Base-by-base conservation (phyloP, 139 green algal species). In the Chlorella sp. region DNA sequence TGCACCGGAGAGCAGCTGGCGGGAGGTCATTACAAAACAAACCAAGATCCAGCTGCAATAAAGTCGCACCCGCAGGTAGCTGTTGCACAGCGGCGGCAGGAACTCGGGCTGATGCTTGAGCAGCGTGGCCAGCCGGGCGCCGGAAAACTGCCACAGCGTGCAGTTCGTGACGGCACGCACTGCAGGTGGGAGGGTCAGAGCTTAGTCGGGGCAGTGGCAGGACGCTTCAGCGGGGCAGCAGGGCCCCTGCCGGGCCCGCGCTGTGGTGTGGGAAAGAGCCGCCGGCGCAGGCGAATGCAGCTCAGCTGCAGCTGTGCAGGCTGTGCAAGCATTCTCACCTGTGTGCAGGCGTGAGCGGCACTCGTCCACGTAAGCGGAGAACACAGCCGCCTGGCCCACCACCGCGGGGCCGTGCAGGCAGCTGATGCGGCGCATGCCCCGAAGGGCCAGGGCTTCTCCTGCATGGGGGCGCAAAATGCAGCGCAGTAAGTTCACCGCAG, bases 351-450 rank as follows among this genome's bases (percentile, higher is more conserved):
- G 30, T 4, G 78, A 51, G 72, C 60, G 18, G 80, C 47, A 70
- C 44, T 81, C 79, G n/a, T 75, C 39, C 36, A 86, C 26, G 28
- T 44, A 30, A 25, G 74, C 20, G 62, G 73, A 21, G 67, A 68
- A 84, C 25, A 76, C 57, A 20, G 73, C 84, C 17, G 83, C 39
- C 80, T 78, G 38, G 47, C 84, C 71, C 44, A 89, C 41, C 84
- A 90, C 82, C 39, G 78, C 64, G 57, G 87, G 83, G 72, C 65
- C 79, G 78, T 91, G 87, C 80, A 85, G 74, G 55, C 67, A 23
- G 39, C 38, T 2, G 57, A 89, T 39, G 79, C 82, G 41, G 60
- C 75, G 64, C 20, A 56, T 36, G 70, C 81, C 81, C 0, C 71
- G 71, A 17, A 81, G 26, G 25, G 71, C 56, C 20, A 74, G 16